Percentiles rank a stretch among this genome's conserved stretches.
phyloP scores from a whole-genome alignment of 176 grass and related monocot genomes.

The Triticum dicoccoides region DNA sequence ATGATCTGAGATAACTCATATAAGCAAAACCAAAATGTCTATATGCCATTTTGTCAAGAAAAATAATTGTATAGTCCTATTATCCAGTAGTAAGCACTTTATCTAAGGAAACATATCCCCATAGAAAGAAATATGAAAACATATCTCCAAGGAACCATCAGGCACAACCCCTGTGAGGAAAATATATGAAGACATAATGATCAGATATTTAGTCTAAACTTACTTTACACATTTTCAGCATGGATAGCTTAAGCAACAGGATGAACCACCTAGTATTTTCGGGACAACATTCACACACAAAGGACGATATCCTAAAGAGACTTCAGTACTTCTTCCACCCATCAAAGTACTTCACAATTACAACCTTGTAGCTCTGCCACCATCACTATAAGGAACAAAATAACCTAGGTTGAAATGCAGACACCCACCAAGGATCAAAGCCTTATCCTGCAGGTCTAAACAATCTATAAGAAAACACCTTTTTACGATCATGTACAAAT shows the following conservation, averaged over 20 bases:
- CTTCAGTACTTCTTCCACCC: conserved; percentile 77
- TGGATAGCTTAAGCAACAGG: background rate
- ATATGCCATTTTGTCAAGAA: no score
- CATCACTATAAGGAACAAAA: no score
- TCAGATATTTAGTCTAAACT: conserved; percentile 10
- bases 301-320: conserved; percentile 62
- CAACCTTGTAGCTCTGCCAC: no score
- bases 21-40: no score
- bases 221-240: conserved; percentile 10
- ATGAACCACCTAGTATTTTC: conserved; percentile 50
- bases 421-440: no score
- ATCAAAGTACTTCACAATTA: conserved; percentile 49
- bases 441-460: no score
- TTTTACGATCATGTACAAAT: no score
- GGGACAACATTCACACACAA: conserved; percentile 47
- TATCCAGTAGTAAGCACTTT: no score
- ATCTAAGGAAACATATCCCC: background rate
- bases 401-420: no score
- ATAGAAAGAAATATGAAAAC: conserved; percentile 12
- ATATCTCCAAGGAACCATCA: background rate
- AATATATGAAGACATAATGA: background rate
- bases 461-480: no score
- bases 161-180: background rate
- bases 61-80: no score
- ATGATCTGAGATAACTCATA: no score